Base-by-base conservation (phyloP, 139 green algal genomes). In the Auxenochlorella pyrenoidosa region DNA sequence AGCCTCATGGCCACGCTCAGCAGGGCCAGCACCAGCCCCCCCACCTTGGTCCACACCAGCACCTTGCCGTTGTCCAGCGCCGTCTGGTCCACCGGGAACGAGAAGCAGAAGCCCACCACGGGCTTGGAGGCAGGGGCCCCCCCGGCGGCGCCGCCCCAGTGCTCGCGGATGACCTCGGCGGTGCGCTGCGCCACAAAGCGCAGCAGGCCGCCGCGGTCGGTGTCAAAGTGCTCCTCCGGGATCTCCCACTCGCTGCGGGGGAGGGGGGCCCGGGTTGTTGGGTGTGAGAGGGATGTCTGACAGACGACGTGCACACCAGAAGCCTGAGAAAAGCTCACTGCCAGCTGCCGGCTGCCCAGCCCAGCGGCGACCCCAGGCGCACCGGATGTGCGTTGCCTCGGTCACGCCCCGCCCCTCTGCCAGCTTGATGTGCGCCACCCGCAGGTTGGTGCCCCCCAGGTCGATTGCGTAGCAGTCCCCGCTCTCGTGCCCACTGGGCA, bases 41-140 rank as follows among this genome's bases (percentile, higher is more conserved):
- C 15, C 41, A 72, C 94, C 89, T 99, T 99, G 66, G 95, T 99
- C 97, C 96, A 98, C 73, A 90, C 84, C 75, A 99, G 84, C n/a
- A 98, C 94, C 54, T 84, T 90, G 73, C 96, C 97, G 13, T 83
- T 75, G 86, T 96, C 87, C n/a, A 99, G 82, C 34, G 91, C 90
- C 2, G 86, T 92, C 88, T 99, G 97, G 36, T 97, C 86, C 43
- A 95, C 91, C 24, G 97, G 93, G 89, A 99, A 99, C 80, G 88
- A 95, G 91, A 98, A 99, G 88, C 95, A 98, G 93, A 99, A 98
- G 43, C 96, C 96, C 0, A 99, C 80, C 4, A 95, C 89, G 15
- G 93, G 94, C 65, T 76, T 65, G 51, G 43, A 44, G 63, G 1
- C 38, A 43, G 30, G 13, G 38, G 51, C 59, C 26, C 38, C 60